phyloP scores from a whole-genome alignment of 148 eudicot genomes.

The Persicaria tinctoria region DNA sequence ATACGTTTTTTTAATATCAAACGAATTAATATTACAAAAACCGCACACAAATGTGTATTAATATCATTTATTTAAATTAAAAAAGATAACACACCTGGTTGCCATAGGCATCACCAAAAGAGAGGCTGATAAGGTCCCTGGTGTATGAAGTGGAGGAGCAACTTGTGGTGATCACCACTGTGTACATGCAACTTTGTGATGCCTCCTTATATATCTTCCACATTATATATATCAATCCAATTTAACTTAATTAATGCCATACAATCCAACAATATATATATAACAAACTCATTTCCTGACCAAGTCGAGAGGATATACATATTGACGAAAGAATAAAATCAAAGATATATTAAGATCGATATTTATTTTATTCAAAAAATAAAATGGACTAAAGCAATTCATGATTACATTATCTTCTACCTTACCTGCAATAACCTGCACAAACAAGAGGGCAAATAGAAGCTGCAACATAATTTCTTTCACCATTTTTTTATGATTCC shows the following conservation, averaged over 20 bases:
- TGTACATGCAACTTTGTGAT: constrained; percentile 29
- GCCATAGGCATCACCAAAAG: constrained; percentile 57
- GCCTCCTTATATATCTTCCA: constrained; percentile 6
- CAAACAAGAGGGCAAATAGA: constrained; percentile 13
- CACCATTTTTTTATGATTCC: not conserved
- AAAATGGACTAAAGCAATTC: too few relatives aligned
- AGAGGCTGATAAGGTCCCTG: constrained; percentile 44
- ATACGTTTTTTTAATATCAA: too few relatives aligned
- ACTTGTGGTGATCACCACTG: constrained; percentile 45
- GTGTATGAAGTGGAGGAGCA: constrained; percentile 38
- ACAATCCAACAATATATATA: not conserved
- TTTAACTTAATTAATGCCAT: constrained; percentile 1
- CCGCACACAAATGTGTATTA: too few relatives aligned
- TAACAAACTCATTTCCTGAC: not conserved
- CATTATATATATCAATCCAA: not conserved
- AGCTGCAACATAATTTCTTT: not conserved
- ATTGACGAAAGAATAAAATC: too few relatives aligned
- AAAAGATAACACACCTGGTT: constrained; percentile 25
- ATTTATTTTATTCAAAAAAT: too few relatives aligned
- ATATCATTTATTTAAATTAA: too few relatives aligned
- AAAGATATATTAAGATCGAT: too few relatives aligned
- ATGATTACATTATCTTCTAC: constrained; percentile 11
- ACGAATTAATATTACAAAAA: too few relatives aligned
- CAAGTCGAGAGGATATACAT: too few relatives aligned
- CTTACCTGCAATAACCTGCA: not conserved